A percentile compares a stretch with the other conserved stretches of the same genome.
phyloP scores from a whole-genome alignment of 192 early-diverging fungal genomes.

The Linnemannia elongata region DNA sequence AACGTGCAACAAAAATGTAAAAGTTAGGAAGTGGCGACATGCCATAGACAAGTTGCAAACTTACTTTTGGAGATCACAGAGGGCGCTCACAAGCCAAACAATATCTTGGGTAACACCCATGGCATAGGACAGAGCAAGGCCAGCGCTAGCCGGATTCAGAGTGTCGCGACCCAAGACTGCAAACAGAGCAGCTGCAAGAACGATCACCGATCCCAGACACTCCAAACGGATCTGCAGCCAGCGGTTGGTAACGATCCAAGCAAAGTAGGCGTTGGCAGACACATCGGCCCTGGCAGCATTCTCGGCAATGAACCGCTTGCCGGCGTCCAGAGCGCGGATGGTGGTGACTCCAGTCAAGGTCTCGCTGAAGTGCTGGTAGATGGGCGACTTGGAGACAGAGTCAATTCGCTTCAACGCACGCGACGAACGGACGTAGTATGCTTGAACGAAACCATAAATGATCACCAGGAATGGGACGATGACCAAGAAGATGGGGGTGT shows the following conservation, averaged over 20 bases:
- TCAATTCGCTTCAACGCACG: conserved; percentile 89
- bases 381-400: conserved; percentile 82
- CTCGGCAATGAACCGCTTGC: conserved; percentile 71
- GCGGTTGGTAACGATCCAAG: conserved; percentile 75
- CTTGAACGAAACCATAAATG: conserved; percentile 63
- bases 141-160: conserved; percentile 77
- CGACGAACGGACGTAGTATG: conserved; percentile 77
- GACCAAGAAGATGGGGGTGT: conserved; percentile 61
- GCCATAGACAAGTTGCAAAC: not conserved
- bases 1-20: no score
- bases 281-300: conserved; percentile 70
- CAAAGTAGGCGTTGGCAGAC: conserved; percentile 81
- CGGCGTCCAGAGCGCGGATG: conserved; percentile 82
- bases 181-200: conserved; percentile 84
- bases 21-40: no score
- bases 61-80: conserved; percentile 83
- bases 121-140: conserved; percentile 77
- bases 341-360: conserved; percentile 79
- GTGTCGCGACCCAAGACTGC: conserved; percentile 74
- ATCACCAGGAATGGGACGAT: conserved; percentile 65
- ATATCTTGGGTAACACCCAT: conserved; percentile 83
- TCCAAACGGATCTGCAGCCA: conserved; percentile 86
- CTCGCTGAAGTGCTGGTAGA: conserved; percentile 83
- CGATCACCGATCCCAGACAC: conserved; percentile 81
- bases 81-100: conserved; percentile 88